Evolutionary conservation across 2,329 filamentous ascomycete species (phyloP).

Genomic region (Neonectria sp.): DNA sequence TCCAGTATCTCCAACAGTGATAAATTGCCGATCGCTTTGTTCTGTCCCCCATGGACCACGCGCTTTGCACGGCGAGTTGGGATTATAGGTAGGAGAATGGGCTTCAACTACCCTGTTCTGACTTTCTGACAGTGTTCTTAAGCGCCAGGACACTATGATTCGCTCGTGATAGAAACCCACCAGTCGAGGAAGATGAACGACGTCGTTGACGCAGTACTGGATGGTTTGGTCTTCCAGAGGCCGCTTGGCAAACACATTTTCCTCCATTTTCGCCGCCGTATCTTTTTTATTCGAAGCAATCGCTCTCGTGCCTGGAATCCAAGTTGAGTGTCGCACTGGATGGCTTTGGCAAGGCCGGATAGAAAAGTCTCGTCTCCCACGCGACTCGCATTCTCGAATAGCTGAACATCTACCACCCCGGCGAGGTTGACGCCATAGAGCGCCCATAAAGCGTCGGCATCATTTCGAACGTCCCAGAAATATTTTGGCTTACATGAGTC

Average conservation of each 20-base stretch:
- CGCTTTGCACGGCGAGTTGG: background rate
- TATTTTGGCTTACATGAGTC: background rate
- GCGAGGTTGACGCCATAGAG: slow-evolving; percentile 1
- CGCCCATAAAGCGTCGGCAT: slow-evolving; percentile 20
- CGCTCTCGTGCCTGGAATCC: background rate
- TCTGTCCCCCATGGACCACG: background rate
- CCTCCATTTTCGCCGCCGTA: background rate
- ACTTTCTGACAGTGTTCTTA: background rate
- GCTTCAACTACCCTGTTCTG: background rate
- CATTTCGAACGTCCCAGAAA: slow-evolving; percentile 21
- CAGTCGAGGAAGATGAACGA: slow-evolving; percentile 9
- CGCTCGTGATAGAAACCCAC: background rate
- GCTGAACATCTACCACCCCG: slow-evolving; percentile 10
- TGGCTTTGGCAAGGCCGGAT: background rate
- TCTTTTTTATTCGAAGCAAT: slow-evolving; percentile 1
- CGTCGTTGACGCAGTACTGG: slow-evolving; percentile 17
- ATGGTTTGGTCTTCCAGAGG: slow-evolving; percentile 3
- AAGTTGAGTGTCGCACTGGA: background rate
- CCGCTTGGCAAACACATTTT: slow-evolving; percentile 2
- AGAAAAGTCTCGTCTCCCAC: slow-evolving; percentile 1
- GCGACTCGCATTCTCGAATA: slow-evolving; percentile 15
- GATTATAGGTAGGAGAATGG: background rate
- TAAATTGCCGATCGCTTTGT: background rate
- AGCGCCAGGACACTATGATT: background rate
- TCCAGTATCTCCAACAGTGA: background rate